Conservation (phyloP, 805 yeast species). For the Wickerhamomyces silvicola region DNA sequence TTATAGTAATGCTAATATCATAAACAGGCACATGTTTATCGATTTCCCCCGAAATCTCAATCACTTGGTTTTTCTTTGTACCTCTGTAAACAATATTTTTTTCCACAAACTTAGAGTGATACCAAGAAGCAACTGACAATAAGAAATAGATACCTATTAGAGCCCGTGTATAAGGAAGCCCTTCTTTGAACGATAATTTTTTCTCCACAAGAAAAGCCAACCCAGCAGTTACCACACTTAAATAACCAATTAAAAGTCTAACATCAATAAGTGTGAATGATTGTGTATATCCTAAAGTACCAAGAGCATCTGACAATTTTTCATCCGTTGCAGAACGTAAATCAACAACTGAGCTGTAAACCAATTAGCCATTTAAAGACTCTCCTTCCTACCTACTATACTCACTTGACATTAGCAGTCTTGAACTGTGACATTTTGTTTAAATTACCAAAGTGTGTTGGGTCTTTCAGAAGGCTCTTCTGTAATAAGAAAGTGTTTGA, state of each 20-base stretch:
- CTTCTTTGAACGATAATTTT: slow-evolving; percentile 37
- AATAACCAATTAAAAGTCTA: slow-evolving; percentile 44
- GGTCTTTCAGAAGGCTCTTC: no score
- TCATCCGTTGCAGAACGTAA: slow-evolving; percentile 12
- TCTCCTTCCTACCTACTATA: no score
- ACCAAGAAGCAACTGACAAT: slow-evolving; percentile 32
- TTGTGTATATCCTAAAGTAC: slow-evolving; percentile 14
- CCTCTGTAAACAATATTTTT: slow-evolving; percentile 43
- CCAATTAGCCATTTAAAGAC: not conserved
- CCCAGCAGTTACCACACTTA: slow-evolving; percentile 44
- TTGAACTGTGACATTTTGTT: slow-evolving; percentile 9
- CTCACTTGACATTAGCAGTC: slow-evolving; percentile 13
- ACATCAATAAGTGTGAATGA: slow-evolving; percentile 31
- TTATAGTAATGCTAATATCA: slow-evolving; percentile 29
- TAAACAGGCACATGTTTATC: slow-evolving; percentile 41
- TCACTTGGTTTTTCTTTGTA: slow-evolving; percentile 21
- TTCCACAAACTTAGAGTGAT: slow-evolving; percentile 29
- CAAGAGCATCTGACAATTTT: slow-evolving; percentile 7
- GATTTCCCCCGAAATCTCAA: slow-evolving; percentile 26
- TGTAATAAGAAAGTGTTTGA: not conserved
- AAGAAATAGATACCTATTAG: slow-evolving; percentile 35
- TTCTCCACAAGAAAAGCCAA: slow-evolving; percentile 44
- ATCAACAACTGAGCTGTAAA: slow-evolving; percentile 12
- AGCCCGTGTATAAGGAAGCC: slow-evolving; percentile 31
- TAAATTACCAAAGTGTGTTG: no score